Base-by-base conservation (phyloP, 306 rosid genomes). In the Vigna unguiculata region DNA sequence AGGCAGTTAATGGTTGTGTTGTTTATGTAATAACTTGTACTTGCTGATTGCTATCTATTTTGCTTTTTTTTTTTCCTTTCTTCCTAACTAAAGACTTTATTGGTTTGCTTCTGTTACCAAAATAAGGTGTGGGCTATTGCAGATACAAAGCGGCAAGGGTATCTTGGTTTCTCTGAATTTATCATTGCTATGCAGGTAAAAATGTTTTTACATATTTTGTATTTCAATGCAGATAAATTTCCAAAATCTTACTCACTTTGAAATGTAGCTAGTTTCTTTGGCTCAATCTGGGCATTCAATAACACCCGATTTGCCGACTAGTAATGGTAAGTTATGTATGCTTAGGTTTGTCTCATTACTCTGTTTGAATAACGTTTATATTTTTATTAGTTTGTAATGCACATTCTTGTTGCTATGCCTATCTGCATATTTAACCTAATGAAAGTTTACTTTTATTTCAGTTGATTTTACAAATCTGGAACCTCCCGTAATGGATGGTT, bases 51-150 rank as follows among this genome's bases (percentile, higher is more conserved):
- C 17, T 28, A 74, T 58, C 9, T 25, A 51, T 25, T n/a, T 19
- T 13, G 32, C 9, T 22, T 16, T 84, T 1, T 20, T 55, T 54
- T 17, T 40, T 45, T 47, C 25, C 25, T 71, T 43, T 52, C 48
- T 24, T 19, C 55, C 52, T 66, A 22, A 72, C 55, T 74, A 21
- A 70, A 69, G 34, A 67, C 48, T 59, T 82, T 66, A 32, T 84
- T 61, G 58, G 51, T 77, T 40, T 51, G 66, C 64, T 68, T 71
- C 54, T 49, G 20, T 74, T 68, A 15, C 53, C 30, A 38, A 72
- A 80, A 72, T 52, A 48, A 96, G 99, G 92, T 89, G 67, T 96
- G 99, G 99, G 98, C 93, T 52, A 88, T 96, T 76, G 90, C 99
- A 43, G 99, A 96, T 86, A 89, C 91, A 3, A 96, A 88, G 88